Evolutionary conservation across 768 basidiomycete species (phyloP), one percentile per base, ranked within the genome.

Genomic region (Cyclocybe cylindracea): DNA sequence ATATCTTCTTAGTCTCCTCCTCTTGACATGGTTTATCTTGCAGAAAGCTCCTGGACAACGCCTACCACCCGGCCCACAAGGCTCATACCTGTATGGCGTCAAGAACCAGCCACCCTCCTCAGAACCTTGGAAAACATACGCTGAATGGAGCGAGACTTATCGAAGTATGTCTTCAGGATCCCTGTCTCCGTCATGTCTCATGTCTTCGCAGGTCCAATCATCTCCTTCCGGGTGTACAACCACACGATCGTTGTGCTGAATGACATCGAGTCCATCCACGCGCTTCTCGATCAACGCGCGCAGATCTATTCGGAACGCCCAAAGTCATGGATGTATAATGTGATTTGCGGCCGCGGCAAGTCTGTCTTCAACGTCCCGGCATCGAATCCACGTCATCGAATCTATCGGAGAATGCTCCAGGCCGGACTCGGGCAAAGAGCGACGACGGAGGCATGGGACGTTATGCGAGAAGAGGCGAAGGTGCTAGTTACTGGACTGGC

Each of bases 221-320:
- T 85, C 29, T 77, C 78, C 19, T 76, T 78, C 51, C 70, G 68
- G 32, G 60, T 74, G 19, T 70, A 78, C 54, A 80, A 78, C 51
- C 68, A 64, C n/a, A 67, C 66, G 16, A 67, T 78, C 19, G 58
- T 85, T 43, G 70, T 84, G 38, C 67, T 85, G 7, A 84, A 82
- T 62, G 73, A 72, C 42, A 67, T 68, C 43, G 57, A 61, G 19
- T 65, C 77, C 7, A 73, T 80, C 4, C 63, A 69, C 44, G 75
- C 82, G 29, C 70, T 86, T 4, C 71, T 86, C 7, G 78, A 79
- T 46, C 70, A 71, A 50, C 76, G 83, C 16, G 75, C 79, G 29
- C 64, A 63, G 39, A 76, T 78, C 33, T 85, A 85, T 55, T 84
- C 82, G 4, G 82, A 82, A 53, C 75, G 83, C 7, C 82, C 81